A percentile compares a stretch with the other conserved stretches of the same genome.
Evolutionary conservation across 345 rosid species (phyloP).

Genomic region (Bruguiera parviflora): DNA sequence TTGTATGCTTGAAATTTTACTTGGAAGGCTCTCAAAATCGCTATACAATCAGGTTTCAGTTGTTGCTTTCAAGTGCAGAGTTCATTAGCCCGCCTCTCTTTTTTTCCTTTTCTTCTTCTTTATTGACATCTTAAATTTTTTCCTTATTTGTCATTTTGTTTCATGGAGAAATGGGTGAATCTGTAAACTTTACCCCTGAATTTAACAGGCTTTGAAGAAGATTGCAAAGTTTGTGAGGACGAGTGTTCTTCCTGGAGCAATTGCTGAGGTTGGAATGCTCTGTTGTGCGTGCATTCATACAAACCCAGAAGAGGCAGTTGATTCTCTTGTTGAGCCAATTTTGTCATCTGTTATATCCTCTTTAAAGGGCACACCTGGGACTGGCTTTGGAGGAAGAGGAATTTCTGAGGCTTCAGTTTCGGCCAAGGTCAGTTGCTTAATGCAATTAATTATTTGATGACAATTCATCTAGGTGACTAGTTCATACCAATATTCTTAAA

Average conservation of each 20-base stretch:
- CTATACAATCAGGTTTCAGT: constrained; percentile 71
- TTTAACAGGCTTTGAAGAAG: constrained; percentile 82
- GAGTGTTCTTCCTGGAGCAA: constrained; percentile 97
- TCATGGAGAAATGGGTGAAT: neutral
- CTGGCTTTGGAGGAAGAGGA: constrained; percentile 89
- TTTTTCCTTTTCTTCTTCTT: too few relatives aligned
- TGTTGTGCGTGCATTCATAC: constrained; percentile 97
- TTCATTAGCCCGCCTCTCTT: neutral
- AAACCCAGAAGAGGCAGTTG: constrained; percentile 87
- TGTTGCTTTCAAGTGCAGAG: constrained; percentile 18
- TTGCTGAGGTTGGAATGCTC: constrained; percentile 98
- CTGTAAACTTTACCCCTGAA: constrained; percentile 18
- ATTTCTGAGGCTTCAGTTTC: constrained; percentile 40
- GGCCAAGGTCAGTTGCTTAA: constrained; percentile 53
- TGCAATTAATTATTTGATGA: constrained; percentile 19
- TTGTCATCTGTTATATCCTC: constrained; percentile 73
- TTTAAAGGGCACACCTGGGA: constrained; percentile 77
- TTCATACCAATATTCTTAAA: constrained; percentile 17
- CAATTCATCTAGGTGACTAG: neutral
- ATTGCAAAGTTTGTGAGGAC: constrained; percentile 88
- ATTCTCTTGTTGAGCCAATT: constrained; percentile 82
- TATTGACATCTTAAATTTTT: too few relatives aligned
- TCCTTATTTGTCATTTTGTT: too few relatives aligned
- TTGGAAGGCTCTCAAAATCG: constrained; percentile 84
- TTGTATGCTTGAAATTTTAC: constrained; percentile 96